Percentiles rank a stretch among this genome's conserved stretches.
Evolutionary conservation across 345 rosid species (phyloP).

Genomic region (Citrus glauca): DNA sequence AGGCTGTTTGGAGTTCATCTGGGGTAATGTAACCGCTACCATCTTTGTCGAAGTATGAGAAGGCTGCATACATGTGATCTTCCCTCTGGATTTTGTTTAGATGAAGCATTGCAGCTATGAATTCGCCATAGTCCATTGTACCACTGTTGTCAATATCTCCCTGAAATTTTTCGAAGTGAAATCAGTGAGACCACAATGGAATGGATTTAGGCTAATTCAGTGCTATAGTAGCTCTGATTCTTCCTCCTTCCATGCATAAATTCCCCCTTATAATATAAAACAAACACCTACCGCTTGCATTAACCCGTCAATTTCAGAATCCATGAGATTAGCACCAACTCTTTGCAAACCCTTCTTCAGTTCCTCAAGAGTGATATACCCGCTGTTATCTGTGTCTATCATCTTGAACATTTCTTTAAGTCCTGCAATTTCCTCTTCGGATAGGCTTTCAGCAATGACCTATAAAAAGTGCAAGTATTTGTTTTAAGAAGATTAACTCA

Average conservation of each 20-base stretch:
- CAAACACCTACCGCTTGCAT: slow-evolving; percentile 77
- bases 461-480: slow-evolving; percentile 17
- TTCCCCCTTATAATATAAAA: not conserved
- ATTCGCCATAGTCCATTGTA: slow-evolving; percentile 85
- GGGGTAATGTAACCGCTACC: slow-evolving; percentile 89
- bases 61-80: slow-evolving; percentile 81
- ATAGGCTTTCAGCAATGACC: slow-evolving; percentile 88
- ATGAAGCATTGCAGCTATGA: slow-evolving; percentile 93
- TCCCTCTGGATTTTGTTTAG: slow-evolving; percentile 78
- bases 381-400: slow-evolving; percentile 87
- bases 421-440: slow-evolving; percentile 91
- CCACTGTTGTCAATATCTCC: slow-evolving; percentile 94
- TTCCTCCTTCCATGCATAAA: not conserved
- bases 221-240: not conserved
- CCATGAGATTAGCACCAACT: slow-evolving; percentile 74
- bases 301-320: slow-evolving; percentile 60
- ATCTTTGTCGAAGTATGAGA: slow-evolving; percentile 85
- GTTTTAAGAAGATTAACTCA: not conserved
- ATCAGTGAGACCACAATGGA: not conserved
- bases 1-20: slow-evolving; percentile 87
- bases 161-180: slow-evolving; percentile 29
- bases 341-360: slow-evolving; percentile 73
- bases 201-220: not conserved
- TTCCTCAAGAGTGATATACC: slow-evolving; percentile 86
- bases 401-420: slow-evolving; percentile 89